A percentile compares a stretch with the other conserved stretches of the same genome.
phyloP scores from a whole-genome alignment of 768 basidiomycete species.

The Clitopilus passeckerianus region DNA sequence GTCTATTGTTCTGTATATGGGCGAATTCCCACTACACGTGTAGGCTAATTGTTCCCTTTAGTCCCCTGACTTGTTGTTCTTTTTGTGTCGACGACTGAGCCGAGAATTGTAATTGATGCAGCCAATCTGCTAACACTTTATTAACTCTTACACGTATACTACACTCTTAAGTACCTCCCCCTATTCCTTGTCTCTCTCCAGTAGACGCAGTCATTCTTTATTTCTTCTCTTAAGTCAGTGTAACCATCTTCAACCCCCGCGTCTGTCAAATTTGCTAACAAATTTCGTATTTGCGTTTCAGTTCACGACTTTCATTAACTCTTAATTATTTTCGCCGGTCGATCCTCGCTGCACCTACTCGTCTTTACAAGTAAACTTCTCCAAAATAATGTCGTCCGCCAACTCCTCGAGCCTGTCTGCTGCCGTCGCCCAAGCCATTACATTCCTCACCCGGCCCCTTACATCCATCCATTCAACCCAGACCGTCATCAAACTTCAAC shows the following conservation, averaged over 20 bases:
- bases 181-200: not conserved
- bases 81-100: not conserved
- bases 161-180: not conserved
- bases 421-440: conserved; percentile 69
- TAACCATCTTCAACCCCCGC: conserved; percentile 2
- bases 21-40: not conserved
- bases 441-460: conserved; percentile 69
- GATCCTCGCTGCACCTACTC: conserved; percentile 37
- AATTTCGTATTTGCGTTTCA: conserved; percentile 18
- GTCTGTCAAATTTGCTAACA: conserved; percentile 5
- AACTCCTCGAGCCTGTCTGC: conserved; percentile 45
- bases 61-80: not conserved
- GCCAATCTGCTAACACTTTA: not conserved
- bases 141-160: not conserved
- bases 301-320: conserved; percentile 28
- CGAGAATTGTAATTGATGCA: not conserved
- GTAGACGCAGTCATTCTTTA: not conserved
- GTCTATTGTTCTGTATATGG: not conserved
- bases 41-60: not conserved
- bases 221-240: not conserved
- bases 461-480: conserved; percentile 50
- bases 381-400: conserved; percentile 33
- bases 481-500: conserved; percentile 65
- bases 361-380: conserved; percentile 11
- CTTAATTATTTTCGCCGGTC: conserved; percentile 53